phyloP scores from a whole-genome alignment of 306 rosid species.

The Quercus berberidifolia region DNA sequence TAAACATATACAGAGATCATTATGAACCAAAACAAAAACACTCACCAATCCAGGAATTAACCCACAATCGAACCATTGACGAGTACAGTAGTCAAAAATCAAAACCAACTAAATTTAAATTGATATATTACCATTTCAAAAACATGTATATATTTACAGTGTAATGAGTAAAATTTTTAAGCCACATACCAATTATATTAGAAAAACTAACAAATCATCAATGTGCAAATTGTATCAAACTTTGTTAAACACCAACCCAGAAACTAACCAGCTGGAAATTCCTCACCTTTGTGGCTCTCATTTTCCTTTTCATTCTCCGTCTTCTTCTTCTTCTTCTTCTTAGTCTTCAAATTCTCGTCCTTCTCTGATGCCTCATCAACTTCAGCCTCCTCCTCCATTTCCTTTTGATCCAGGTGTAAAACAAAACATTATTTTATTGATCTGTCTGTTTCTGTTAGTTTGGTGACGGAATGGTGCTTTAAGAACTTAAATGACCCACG shows the following conservation, averaged over 20 bases:
- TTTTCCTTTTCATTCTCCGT: constrained; percentile 21
- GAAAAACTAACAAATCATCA: not conserved
- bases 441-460: no score
- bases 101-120: not conserved
- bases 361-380: constrained; percentile 21
- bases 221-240: not conserved
- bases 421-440: no score
- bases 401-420: not conserved
- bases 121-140: not conserved
- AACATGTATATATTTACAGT: not conserved
- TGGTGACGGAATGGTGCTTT: no score
- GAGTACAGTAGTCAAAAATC: not conserved
- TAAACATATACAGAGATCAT: not conserved
- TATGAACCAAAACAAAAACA: not conserved
- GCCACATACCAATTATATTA: not conserved
- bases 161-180: not conserved
- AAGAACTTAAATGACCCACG: no score
- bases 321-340: constrained; percentile 39
- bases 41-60: not conserved
- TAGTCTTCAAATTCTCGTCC: constrained; percentile 25
- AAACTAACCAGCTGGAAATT: constrained; percentile 45
- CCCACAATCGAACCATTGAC: not conserved
- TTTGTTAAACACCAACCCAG: not conserved
- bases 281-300: constrained; percentile 31
- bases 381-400: constrained; percentile 7